Evolutionary conservation across 495 filamentous ascomycete genomes (phyloP).

Genomic region (Penicillium angulare): DNA sequence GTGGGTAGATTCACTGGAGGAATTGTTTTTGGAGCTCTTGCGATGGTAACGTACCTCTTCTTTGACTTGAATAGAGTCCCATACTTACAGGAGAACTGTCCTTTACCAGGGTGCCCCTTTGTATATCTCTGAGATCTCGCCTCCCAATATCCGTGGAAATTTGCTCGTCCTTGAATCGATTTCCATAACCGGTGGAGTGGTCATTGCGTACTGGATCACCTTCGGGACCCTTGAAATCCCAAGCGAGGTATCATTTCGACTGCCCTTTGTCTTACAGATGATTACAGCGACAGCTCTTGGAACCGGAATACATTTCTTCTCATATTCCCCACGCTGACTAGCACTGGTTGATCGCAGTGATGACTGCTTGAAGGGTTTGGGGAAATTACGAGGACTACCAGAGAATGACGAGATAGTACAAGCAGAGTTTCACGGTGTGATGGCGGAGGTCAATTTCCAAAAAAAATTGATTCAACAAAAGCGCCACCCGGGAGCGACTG

Average conservation of each 20-base stretch:
- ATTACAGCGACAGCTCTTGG: slow-evolving; percentile 66
- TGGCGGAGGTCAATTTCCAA: not conserved
- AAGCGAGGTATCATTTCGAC: slow-evolving; percentile 62
- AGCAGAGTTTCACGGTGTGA: not conserved
- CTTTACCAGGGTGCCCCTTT: slow-evolving; percentile 6
- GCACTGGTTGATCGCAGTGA: slow-evolving; percentile 29
- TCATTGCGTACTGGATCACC: slow-evolving; percentile 19
- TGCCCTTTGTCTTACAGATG: slow-evolving; percentile 74
- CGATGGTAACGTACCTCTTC: slow-evolving; percentile 20
- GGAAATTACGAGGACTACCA: slow-evolving; percentile 66
- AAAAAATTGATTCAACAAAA: not conserved
- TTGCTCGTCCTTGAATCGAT: slow-evolving; percentile 10
- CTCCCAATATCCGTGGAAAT: slow-evolving; percentile 12
- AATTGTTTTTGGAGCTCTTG: slow-evolving; percentile 30
- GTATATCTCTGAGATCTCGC: slow-evolving; percentile 12
- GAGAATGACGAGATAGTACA: slow-evolving; percentile 43
- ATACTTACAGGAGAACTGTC: not conserved
- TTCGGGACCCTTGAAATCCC: slow-evolving; percentile 6
- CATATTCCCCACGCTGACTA: slow-evolving; percentile 73
- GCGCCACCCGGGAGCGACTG: not conserved
- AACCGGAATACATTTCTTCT: slow-evolving; percentile 66
- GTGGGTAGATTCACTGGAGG: slow-evolving; percentile 29
- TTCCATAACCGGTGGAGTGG: slow-evolving; percentile 39
- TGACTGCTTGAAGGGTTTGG: slow-evolving; percentile 47
- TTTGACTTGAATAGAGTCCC: not conserved